Percentiles rank a stretch among this genome's conserved stretches.
These are phyloP conservation scores for Fusarium xyrophilum DNA, from an alignment of 2,329 filamentous ascomycete genomes.

Conservation along the genomic window DNA sequence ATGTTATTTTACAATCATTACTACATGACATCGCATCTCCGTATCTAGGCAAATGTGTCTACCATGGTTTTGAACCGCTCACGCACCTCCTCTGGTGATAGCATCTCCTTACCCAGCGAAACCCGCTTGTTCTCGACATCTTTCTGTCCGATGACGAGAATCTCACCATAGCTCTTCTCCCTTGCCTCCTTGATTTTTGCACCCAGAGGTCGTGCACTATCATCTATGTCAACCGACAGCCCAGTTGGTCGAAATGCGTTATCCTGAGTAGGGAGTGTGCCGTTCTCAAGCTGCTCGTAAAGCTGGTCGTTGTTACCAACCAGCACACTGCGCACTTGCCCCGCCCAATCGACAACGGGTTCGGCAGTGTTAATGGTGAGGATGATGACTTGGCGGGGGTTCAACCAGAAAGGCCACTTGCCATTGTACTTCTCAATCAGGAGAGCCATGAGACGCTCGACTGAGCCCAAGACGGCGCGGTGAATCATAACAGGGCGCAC, in stretches of 20 bases:
- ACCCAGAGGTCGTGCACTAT: constrained; percentile 64
- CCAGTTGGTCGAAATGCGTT: constrained; percentile 63
- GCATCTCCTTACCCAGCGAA: constrained; percentile 49
- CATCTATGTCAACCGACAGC: constrained; percentile 74
- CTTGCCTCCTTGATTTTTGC: constrained; percentile 78
- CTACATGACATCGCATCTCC: constrained; percentile 3
- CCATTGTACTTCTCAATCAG: constrained; percentile 84
- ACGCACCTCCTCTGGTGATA: constrained; percentile 55
- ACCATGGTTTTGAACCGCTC: constrained; percentile 55
- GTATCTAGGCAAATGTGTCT: constrained; percentile 55
- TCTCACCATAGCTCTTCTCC: constrained; percentile 72
- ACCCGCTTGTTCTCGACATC: constrained; percentile 68
- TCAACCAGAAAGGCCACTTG: constrained; percentile 88
- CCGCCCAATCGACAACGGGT: constrained; percentile 59
- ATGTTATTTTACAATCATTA: constrained; percentile 7
- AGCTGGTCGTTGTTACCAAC: constrained; percentile 52
- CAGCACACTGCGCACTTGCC: constrained; percentile 56
- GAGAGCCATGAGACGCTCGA: constrained; percentile 84
- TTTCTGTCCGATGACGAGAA: constrained; percentile 74
- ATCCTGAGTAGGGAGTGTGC: constrained; percentile 44
- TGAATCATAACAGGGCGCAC: constrained; percentile 82
- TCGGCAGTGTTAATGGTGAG: constrained; percentile 72
- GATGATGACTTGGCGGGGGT: constrained; percentile 77
- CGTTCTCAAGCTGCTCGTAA: constrained; percentile 45
- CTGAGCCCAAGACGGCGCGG: constrained; percentile 81